Evolutionary conservation across 345 rosid species (phyloP).

Genomic region (Microthlaspi erraticum): DNA sequence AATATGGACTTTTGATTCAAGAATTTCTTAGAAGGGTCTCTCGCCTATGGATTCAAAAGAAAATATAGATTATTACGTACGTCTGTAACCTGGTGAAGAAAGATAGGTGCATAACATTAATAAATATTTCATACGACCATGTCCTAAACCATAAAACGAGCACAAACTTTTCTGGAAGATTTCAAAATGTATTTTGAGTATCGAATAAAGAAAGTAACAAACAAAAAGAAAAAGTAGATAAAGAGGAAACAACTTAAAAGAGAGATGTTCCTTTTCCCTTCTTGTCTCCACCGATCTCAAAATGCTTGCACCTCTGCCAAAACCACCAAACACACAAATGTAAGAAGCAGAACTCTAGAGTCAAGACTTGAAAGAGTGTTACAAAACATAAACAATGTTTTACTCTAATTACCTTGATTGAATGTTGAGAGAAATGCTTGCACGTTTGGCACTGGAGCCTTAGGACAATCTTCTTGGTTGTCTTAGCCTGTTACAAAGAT

Average conservation of each 20-base stretch:
- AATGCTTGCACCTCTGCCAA: conserved; percentile 79
- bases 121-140: not conserved
- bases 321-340: not conserved
- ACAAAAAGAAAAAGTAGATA: not conserved
- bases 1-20: no score
- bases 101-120: not conserved
- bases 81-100: not conserved
- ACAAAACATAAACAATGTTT: not conserved
- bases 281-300: conserved; percentile 84
- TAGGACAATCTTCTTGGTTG: conserved; percentile 88
- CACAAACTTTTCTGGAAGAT: conserved; percentile 15
- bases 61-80: no score
- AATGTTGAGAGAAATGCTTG: conserved; percentile 84
- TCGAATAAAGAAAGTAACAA: not conserved
- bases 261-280: conserved; percentile 81
- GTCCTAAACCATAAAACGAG: conserved; percentile 4
- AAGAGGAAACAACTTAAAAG: conserved; percentile 44
- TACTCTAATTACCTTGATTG: conserved; percentile 68
- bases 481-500: conserved; percentile 63
- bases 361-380: no score
- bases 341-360: not conserved
- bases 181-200: conserved; percentile 10
- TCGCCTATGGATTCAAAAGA: no score
- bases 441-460: conserved; percentile 90
- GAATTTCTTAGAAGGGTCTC: no score